Evolutionary conservation across 1,284 basidiomycete genomes (phyloP).

Genomic region (Ceratobasidium sp.): DNA sequence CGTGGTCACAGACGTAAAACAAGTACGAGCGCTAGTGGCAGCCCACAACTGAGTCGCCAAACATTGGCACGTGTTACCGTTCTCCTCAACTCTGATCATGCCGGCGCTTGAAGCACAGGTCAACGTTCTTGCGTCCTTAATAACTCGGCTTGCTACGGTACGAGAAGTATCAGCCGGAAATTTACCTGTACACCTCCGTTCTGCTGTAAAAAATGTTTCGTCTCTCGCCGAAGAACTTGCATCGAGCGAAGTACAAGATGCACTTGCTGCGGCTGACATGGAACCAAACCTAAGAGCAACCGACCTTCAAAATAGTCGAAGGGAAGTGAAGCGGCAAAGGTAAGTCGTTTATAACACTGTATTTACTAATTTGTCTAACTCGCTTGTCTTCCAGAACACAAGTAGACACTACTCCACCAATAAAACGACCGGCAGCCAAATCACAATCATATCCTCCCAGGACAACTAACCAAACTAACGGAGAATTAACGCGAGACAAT

Average conservation of each 20-base stretch:
- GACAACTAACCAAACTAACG: background rate
- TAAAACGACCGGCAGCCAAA: conserved; percentile 19
- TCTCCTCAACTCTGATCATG: conserved; percentile 3
- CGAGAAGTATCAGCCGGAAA: conserved; percentile 40
- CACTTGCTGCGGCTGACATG: conserved; percentile 30
- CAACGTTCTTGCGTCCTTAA: conserved; percentile 22
- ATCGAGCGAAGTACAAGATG: conserved; percentile 27
- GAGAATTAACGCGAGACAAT: background rate
- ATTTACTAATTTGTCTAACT: too few relatives aligned
- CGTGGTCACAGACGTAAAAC: background rate
- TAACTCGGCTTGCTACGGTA: conserved; percentile 33
- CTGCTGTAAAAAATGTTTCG: conserved; percentile 36
- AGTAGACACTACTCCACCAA: conserved; percentile 25
- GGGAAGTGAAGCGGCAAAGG: conserved; percentile 33
- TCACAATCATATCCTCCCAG: conserved; percentile 21
- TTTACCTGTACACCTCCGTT: conserved; percentile 34
- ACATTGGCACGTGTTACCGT: conserved; percentile 2
- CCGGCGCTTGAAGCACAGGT: conserved; percentile 39
- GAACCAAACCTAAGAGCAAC: conserved; percentile 28
- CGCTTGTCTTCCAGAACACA: conserved; percentile 1
- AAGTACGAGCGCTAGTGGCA: background rate
- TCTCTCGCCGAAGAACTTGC: conserved; percentile 28
- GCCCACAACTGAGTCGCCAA: background rate
- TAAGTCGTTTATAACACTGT: background rate
- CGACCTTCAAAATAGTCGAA: conserved; percentile 38